These are phyloP conservation scores for Orbilia blumenaviensis DNA, from an alignment of 2,329 filamentous ascomycete genomes.

Conservation along the genomic window DNA sequence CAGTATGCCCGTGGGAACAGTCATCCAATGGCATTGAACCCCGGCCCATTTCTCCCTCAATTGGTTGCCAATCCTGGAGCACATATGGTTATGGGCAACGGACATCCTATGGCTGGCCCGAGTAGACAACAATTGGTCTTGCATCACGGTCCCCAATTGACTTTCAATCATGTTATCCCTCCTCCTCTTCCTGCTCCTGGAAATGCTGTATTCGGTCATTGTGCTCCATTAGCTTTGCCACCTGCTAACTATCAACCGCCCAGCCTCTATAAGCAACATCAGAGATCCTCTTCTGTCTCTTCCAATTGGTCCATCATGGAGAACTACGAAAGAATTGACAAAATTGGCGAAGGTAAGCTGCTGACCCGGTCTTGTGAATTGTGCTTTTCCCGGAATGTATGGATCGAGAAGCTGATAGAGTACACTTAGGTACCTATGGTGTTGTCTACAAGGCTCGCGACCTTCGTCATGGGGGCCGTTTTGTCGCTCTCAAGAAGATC, in stretches of 20 bases:
- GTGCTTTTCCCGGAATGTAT: background rate
- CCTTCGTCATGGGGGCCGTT: constrained; percentile 80
- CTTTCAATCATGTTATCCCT: background rate
- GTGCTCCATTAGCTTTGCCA: background rate
- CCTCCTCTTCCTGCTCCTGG: background rate
- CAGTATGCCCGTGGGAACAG: background rate
- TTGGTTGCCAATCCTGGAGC: background rate
- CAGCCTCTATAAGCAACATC: background rate
- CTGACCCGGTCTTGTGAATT: background rate
- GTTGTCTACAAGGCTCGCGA: constrained; percentile 95
- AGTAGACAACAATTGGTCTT: background rate
- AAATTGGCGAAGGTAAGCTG: constrained; percentile 86
- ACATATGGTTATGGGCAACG: no score
- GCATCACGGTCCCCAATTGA: background rate
- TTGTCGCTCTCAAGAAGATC: constrained; percentile 94
- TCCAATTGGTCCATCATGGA: constrained; percentile 70
- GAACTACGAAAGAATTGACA: constrained; percentile 96
- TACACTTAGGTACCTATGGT: constrained; percentile 79
- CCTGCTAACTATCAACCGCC: constrained; percentile 4
- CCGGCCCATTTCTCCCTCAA: background rate
- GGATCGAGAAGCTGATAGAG: background rate
- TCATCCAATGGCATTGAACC: background rate
- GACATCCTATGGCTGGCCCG: background rate
- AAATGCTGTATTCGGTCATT: background rate
- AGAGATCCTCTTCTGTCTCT: constrained; percentile 14